Evolutionary conservation across 2,329 filamentous ascomycete species (phyloP).

Genomic region (Endocalyx cinctus): DNA sequence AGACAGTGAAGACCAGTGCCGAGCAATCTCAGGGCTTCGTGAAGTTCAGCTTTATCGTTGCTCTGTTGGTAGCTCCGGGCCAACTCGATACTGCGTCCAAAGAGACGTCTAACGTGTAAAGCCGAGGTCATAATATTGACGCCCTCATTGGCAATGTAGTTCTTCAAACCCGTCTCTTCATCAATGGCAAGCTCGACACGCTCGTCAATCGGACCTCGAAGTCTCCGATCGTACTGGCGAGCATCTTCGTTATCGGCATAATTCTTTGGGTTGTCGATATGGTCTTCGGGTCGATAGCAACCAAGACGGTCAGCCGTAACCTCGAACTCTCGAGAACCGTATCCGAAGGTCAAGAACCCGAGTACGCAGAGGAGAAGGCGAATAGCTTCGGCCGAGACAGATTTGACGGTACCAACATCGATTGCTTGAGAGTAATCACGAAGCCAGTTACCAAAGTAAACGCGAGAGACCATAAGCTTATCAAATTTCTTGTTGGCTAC

Average conservation of each 20-base stretch:
- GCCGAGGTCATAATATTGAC: slow-evolving; percentile 78
- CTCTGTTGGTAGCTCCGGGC: slow-evolving; percentile 66
- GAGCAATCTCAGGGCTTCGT: slow-evolving; percentile 80
- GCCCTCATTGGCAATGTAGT: slow-evolving; percentile 87
- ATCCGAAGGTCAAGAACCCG: slow-evolving; percentile 85
- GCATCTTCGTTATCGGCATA: slow-evolving; percentile 89
- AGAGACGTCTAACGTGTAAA: slow-evolving; percentile 68
- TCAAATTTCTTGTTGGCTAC: slow-evolving; percentile 71
- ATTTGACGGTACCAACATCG: slow-evolving; percentile 87
- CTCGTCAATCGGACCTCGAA: slow-evolving; percentile 80
- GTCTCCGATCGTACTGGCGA: slow-evolving; percentile 71
- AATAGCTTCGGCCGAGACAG: slow-evolving; percentile 85
- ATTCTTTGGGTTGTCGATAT: slow-evolving; percentile 75
- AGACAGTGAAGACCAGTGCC: slow-evolving; percentile 88
- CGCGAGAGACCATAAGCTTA: slow-evolving; percentile 81
- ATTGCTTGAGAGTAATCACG: slow-evolving; percentile 91
- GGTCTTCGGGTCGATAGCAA: slow-evolving; percentile 77
- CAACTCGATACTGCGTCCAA: slow-evolving; percentile 71
- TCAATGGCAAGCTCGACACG: slow-evolving; percentile 74
- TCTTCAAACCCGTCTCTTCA: slow-evolving; percentile 73
- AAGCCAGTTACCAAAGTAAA: slow-evolving; percentile 97
- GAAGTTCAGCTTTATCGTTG: slow-evolving; percentile 69
- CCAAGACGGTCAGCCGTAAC: slow-evolving; percentile 75
- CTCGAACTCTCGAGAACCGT: slow-evolving; percentile 78
- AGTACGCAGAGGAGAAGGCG: slow-evolving; percentile 84